Base-by-base conservation (phyloP, 129 eudicot species). In the Scalesia atractyloides region DNA sequence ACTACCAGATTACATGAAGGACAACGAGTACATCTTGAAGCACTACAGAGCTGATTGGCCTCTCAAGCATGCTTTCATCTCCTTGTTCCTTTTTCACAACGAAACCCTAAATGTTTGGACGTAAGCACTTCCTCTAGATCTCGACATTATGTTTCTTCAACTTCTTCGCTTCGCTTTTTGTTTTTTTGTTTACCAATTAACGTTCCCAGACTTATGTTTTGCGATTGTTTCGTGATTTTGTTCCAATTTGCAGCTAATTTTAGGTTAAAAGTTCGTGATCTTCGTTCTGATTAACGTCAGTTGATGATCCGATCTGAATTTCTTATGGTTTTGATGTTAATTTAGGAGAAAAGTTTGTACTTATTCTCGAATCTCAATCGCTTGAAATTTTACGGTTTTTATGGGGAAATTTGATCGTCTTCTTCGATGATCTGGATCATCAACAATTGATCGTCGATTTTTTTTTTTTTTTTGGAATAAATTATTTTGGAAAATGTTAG, bases 21-120 rank as follows among this genome's bases (percentile, higher is more conserved):
- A 95, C 66, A 95, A 95, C 65, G 99, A 95, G 83, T 95, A 54
- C 22, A 95, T 95, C 19, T 73, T 84, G 59, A 80, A 86, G 47
- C 80, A 95, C 75, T 95, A 95, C 72, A 81, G 99, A 80, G 87
- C 88, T 46, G 80, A 88, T 19, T 95, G 99, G 99, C 82, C 99
- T 72, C 73, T 90, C 13, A 88, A 74, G 50, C 82, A 90, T 69
- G 99, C 99, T 14, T 77, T 95, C 60, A 79, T 84, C 79, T 90
- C 97, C 80, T 20, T 95, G 34, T 95, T 95, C 73, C 86, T 81
- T 48, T 90, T 88, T 80, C 99, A 95, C 76, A 95, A 95, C 68
- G 99, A 95, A 80, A 83, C 99, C 15, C 87, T 95, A 20, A 95
- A 95, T 50, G 87, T 95, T 22, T 95, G 99, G 99, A 90, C 96